Evolutionary conservation across 2,329 filamentous ascomycete species (phyloP).

Genomic region (Colletotrichum destructivum): DNA sequence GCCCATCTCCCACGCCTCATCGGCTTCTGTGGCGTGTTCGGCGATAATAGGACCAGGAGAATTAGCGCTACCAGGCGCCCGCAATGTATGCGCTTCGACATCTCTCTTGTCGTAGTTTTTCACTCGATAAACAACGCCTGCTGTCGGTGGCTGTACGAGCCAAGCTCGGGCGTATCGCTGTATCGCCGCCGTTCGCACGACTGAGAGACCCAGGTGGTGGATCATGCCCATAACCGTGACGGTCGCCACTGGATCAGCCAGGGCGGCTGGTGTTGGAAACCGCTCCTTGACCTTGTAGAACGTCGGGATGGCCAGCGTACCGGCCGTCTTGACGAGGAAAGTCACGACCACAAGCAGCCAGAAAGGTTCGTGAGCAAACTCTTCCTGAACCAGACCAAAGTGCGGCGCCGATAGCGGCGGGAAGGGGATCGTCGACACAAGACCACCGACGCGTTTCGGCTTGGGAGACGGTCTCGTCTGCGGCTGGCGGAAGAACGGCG

Average conservation of each 20-base stretch:
- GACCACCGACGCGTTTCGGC: slow-evolving; percentile 56
- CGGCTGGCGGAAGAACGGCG: slow-evolving; percentile 52
- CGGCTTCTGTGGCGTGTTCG: slow-evolving; percentile 42
- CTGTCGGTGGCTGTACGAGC: slow-evolving; percentile 73
- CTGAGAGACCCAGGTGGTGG: slow-evolving; percentile 78
- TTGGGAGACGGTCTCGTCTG: slow-evolving; percentile 45
- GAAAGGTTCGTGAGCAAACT: slow-evolving; percentile 82
- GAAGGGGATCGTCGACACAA: slow-evolving; percentile 73
- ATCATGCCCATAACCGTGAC: slow-evolving; percentile 74
- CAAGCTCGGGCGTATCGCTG: slow-evolving; percentile 80
- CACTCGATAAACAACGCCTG: slow-evolving; percentile 69
- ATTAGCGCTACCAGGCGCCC: not conserved
- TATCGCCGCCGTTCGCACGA: slow-evolving; percentile 76
- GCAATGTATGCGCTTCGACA: slow-evolving; percentile 40
- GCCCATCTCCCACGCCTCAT: slow-evolving; percentile 84
- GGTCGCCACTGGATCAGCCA: slow-evolving; percentile 68
- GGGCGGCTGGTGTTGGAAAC: slow-evolving; percentile 76
- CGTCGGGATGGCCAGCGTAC: slow-evolving; percentile 80
- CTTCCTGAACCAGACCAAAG: slow-evolving; percentile 90
- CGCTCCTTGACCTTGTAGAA: slow-evolving; percentile 77
- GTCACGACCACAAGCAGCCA: slow-evolving; percentile 86
- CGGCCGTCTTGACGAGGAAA: slow-evolving; percentile 87
- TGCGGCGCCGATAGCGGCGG: slow-evolving; percentile 73
- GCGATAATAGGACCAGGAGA: slow-evolving; percentile 21
- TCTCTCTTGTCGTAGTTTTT: slow-evolving; percentile 62